Base-by-base conservation (phyloP, 805 yeast species). In the Starmerella stigmatis region DNA sequence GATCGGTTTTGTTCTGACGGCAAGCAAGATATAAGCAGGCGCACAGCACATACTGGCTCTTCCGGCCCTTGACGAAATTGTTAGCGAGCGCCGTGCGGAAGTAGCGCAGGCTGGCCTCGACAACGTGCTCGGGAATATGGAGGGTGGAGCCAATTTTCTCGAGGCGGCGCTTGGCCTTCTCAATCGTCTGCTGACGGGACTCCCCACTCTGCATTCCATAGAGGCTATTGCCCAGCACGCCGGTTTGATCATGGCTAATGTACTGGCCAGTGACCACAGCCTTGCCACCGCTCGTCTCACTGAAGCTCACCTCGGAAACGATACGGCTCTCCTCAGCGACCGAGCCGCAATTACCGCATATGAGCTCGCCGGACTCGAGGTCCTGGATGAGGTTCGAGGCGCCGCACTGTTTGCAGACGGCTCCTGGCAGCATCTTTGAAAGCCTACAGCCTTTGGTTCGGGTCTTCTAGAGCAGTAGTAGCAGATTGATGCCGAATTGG, bases 1-100 rank as follows among this genome's bases (percentile, higher is more conserved):
- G 96, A 55, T 82, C 92, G 0, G 97, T 88, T 61, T 76, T 75
- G 57, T 81, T 89, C 60, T 79, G 81, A 59, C 98, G 78, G 63
- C 99, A 92, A 0, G 97, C 95, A 39, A 92, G 77, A 60, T 92
- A 92, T 27, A 92, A 70, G 65, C 99, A 92, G 0, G 97, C 86
- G 0, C 96, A 94, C 45, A 88, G 78, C 3, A 92, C 97, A 60
- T 89, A 88, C 60, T 88, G 96, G 2, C 96, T 86, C 50, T 92
- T 68, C 56, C 99, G 73, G n/a, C 99, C 99, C 62, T 89, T 95
- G 20, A 92, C 97, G 61, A 92, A 92, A 60, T 86, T 88, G 52
- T 81, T 74, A 2, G 86, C 74, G 23, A 94, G 69, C 0, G 97
- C 97, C 45, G 86, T 67, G 53, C 79, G 79, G 64, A 85, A 94